Evolutionary conservation across 1,284 basidiomycete species (phyloP).

Genomic region (Fistulinella cinereoalba): DNA sequence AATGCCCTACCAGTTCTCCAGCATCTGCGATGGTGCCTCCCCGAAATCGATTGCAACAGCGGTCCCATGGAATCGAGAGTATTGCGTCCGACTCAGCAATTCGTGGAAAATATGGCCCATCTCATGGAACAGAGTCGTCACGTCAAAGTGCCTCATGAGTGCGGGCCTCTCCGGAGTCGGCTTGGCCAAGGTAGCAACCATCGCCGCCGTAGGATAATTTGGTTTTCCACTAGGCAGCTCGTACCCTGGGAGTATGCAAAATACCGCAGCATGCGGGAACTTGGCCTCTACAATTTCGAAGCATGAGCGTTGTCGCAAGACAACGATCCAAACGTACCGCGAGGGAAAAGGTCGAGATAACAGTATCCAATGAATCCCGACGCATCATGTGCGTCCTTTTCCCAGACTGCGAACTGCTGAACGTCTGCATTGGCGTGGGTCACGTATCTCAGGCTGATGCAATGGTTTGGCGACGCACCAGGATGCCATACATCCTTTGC

Average conservation of each 20-base stretch:
- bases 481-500: slow-evolving; percentile 63
- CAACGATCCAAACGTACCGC: too few species aligned
- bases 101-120: slow-evolving; percentile 90
- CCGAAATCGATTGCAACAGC: slow-evolving; percentile 80
- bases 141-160: slow-evolving; percentile 78
- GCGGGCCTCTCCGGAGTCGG: slow-evolving; percentile 76
- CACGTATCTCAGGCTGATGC: not conserved
- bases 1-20: slow-evolving; percentile 94
- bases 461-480: slow-evolving; percentile 51
- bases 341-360: slow-evolving; percentile 85
- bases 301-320: too few species aligned
- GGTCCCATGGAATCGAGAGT: slow-evolving; percentile 77
- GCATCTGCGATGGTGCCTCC: slow-evolving; percentile 86
- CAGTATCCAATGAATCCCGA: slow-evolving; percentile 76
- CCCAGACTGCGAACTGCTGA: slow-evolving; percentile 79
- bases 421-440: slow-evolving; percentile 50
- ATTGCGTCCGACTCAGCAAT: slow-evolving; percentile 69
- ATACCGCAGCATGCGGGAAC: slow-evolving; percentile 85
- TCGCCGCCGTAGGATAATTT: slow-evolving; percentile 71
- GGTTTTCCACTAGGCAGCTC: slow-evolving; percentile 51
- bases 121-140: slow-evolving; percentile 79
- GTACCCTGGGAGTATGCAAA: slow-evolving; percentile 68
- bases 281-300: slow-evolving; percentile 65
- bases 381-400: slow-evolving; percentile 65
- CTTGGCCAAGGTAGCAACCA: slow-evolving; percentile 88